Evolutionary conservation across 495 filamentous ascomycete genomes (phyloP).

Genomic region (Apodospora peruviana): DNA sequence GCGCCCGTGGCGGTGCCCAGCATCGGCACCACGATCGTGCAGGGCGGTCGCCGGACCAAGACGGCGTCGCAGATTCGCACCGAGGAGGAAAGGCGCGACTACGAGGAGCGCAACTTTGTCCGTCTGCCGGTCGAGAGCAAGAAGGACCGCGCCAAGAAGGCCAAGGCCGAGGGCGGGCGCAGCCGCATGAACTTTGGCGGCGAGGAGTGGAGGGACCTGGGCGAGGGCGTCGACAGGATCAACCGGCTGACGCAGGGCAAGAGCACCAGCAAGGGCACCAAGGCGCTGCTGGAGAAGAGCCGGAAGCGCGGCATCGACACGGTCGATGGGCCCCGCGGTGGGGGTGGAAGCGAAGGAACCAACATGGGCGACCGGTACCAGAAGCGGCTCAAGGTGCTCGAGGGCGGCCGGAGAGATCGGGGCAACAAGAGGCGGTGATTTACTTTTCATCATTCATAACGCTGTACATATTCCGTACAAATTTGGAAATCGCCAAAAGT

Average conservation of each 20-base stretch:
- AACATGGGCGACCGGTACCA: conserved; percentile 66
- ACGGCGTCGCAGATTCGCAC: conserved; percentile 60
- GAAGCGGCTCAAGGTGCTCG: conserved; percentile 66
- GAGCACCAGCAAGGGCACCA: conserved; percentile 45
- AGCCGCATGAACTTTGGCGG: conserved; percentile 62
- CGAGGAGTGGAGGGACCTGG: conserved; percentile 77
- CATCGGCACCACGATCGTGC: conserved; percentile 75
- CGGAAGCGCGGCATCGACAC: conserved; percentile 62
- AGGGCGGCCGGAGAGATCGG: conserved; percentile 49
- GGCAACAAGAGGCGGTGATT: conserved; percentile 31
- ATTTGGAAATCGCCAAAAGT: too few relatives aligned
- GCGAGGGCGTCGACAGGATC: conserved; percentile 72
- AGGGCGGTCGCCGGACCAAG: conserved; percentile 67
- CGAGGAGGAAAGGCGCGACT: conserved; percentile 67
- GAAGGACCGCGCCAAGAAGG: conserved; percentile 58
- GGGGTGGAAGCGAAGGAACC: conserved; percentile 35
- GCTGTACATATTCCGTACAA: not conserved
- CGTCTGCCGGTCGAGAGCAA: conserved; percentile 76
- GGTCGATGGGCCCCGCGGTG: conserved; percentile 51
- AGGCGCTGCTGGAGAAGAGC: conserved; percentile 67
- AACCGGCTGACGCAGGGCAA: conserved; percentile 62
- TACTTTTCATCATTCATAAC: not conserved
- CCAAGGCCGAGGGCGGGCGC: conserved; percentile 35
- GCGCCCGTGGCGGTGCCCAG: conserved; percentile 74
- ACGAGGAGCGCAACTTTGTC: conserved; percentile 85